phyloP scores from a whole-genome alignment of 192 early-diverging fungal genomes.

The Backusella liffmaniae region DNA sequence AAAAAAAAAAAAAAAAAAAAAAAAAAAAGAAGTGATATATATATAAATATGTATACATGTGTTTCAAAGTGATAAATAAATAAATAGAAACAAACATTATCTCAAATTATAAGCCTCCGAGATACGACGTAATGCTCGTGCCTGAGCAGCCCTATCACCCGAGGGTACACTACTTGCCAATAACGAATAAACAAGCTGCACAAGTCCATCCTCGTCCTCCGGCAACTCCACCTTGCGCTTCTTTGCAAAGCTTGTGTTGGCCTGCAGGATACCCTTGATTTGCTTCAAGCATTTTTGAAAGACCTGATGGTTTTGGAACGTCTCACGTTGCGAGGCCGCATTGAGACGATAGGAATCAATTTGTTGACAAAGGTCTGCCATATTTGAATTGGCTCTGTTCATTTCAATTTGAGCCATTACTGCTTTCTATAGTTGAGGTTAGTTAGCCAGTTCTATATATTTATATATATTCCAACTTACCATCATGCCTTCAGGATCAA shows the following conservation, averaged over 20 bases:
- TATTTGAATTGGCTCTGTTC: slow-evolving; percentile 41
- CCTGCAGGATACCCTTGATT: slow-evolving; percentile 40
- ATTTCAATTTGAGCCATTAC: slow-evolving; percentile 43
- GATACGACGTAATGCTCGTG: slow-evolving; percentile 27
- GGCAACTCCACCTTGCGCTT: slow-evolving; percentile 14
- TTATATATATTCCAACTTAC: slow-evolving; percentile 8
- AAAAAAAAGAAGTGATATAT: neutral
- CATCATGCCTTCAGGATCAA: slow-evolving; percentile 40
- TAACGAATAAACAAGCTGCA: slow-evolving; percentile 34
- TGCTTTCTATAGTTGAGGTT: slow-evolving; percentile 19
- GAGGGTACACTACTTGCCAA: slow-evolving; percentile 15
- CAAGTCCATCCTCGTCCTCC: slow-evolving; percentile 27
- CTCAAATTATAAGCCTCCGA: slow-evolving; percentile 41
- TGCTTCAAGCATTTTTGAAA: slow-evolving; percentile 41
- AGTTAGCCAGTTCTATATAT: too few species aligned
- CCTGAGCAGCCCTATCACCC: slow-evolving; percentile 7
- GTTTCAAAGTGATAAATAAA: neutral
- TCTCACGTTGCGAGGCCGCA: slow-evolving; percentile 20
- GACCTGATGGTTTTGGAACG: slow-evolving; percentile 35
- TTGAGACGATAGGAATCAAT: slow-evolving; percentile 37
- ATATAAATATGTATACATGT: neutral
- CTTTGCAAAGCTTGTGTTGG: slow-evolving; percentile 31
- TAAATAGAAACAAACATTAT: neutral
- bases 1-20: too few species aligned
- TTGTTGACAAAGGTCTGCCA: slow-evolving; percentile 39